Evolutionary conservation across 495 filamentous ascomycete genomes (phyloP), one percentile per base, ranked within the genome.

Genomic region (Polyplosphaeria fusca): DNA sequence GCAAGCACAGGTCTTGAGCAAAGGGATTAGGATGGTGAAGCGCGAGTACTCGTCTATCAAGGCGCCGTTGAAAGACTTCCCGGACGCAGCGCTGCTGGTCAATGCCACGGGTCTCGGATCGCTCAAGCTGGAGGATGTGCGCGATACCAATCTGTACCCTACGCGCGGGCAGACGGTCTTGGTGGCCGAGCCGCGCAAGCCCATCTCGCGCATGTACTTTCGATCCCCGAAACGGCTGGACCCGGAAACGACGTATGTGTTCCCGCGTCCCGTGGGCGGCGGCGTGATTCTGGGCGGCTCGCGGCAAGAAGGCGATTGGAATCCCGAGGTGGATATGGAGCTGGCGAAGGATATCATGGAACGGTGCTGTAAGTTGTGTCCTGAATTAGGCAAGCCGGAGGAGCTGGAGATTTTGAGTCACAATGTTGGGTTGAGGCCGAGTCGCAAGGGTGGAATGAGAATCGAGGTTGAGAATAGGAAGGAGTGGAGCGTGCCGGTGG

Each of bases 91-190:
- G 4, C 41, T 58, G 1, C 37, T 65, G n/a, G 18, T 65, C 27
- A 65, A 65, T 30, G 48, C 44, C 52, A 47, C 52, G 1, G 62
- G 14, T 23, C 58, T 61, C 22, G 62, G 62, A 16, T 65, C 62
- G 11, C 45, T 60, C 13, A 14, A 24, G 7, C 62, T 65, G 14
- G 40, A 42, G 19, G 62, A 58, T 19, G 62, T 65, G 12, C 16
- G 49, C 5, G 62, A 65, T 20, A 60, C 49, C 1, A 48, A 41
- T 18, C 18, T 65, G n/a, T 69, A 69, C 45, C 69, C 67, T 0
- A 73, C 72, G 0, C 55, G 72, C 28, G 74, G 73, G 0, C 74
- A 76, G 47, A 69, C 76, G 5, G 62, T 76, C 3, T 60, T 77
- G 1, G 68, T 68, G 5, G 69, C 64, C 25, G 71, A 71, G 12